A percentile compares a stretch with the other conserved stretches of the same genome.
phyloP scores from a whole-genome alignment of 805 yeast species.

The Candida hispaniensis region DNA sequence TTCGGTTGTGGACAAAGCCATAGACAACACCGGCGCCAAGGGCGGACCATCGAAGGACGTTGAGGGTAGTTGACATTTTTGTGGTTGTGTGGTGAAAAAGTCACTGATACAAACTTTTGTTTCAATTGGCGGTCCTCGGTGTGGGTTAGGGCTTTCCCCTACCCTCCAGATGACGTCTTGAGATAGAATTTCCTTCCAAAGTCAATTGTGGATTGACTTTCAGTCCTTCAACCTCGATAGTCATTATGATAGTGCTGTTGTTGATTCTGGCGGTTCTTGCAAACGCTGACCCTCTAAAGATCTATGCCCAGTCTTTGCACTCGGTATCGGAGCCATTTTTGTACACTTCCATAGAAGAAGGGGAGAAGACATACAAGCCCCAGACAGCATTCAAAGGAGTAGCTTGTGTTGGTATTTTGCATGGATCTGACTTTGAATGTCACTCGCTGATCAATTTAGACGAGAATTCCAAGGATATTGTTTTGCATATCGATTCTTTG shows the following conservation, averaged over 20 bases:
- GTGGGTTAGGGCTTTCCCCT: not conserved
- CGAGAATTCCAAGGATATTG: no score
- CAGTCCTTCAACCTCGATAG: not conserved
- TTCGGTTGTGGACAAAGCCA: conserved; percentile 78
- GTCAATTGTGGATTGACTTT: not conserved
- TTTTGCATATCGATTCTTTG: no score
- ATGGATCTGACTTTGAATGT: no score
- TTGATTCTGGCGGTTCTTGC: no score
- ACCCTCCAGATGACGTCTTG: not conserved
- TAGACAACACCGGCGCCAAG: conserved; percentile 78
- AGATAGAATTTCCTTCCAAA: conserved; percentile 1
- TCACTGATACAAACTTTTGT: conserved; percentile 1
- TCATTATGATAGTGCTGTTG: not conserved
- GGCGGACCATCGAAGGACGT: conserved; percentile 82
- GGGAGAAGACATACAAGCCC: no score
- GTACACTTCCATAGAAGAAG: no score
- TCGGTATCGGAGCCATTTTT: no score
- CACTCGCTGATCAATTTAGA: no score
- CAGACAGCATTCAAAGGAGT: no score
- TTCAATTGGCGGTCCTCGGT: not conserved
- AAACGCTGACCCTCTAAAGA: no score
- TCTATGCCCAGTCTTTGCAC: no score
- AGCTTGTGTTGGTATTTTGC: no score
- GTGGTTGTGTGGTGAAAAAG: not conserved
- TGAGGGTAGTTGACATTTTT: conserved; percentile 16